Conservation (phyloP, 2,329 filamentous ascomycete species). For the Beauveria varroae region DNA sequence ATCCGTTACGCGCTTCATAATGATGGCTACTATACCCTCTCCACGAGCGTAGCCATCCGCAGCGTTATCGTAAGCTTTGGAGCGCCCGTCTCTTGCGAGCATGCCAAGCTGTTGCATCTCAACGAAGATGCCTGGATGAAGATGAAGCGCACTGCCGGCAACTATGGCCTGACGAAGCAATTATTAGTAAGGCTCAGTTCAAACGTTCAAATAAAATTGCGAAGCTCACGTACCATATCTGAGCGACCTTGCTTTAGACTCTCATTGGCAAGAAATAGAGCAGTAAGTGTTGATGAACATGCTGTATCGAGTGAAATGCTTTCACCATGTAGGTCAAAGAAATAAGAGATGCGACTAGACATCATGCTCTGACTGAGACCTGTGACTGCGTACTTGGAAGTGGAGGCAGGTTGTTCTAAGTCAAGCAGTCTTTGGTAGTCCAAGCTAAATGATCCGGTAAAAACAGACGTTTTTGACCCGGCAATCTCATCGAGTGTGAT, state of each 20-base stretch:
- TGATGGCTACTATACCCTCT: constrained; percentile 36
- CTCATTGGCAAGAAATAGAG: constrained; percentile 27
- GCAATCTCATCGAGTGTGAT: constrained; percentile 13
- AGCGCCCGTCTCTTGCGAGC: neutral
- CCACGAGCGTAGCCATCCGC: constrained; percentile 42
- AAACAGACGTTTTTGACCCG: constrained; percentile 22
- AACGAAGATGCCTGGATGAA: constrained; percentile 16
- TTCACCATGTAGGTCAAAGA: constrained; percentile 28
- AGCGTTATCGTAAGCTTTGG: constrained; percentile 28
- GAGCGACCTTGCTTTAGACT: constrained; percentile 23
- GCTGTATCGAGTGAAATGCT: constrained; percentile 32
- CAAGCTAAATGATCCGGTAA: constrained; percentile 22
- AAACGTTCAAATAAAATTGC: too few species aligned
- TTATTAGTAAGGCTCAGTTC: too few species aligned
- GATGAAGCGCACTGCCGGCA: constrained; percentile 18
- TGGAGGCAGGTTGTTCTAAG: constrained; percentile 22
- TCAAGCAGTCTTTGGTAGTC: constrained; percentile 21
- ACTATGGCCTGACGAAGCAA: too few species aligned
- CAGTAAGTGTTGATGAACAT: constrained; percentile 28
- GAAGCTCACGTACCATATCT: too few species aligned
- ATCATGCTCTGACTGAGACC: constrained; percentile 22
- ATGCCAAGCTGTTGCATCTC: constrained; percentile 3
- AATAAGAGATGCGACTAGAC: constrained; percentile 28
- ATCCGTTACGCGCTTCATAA: constrained; percentile 37
- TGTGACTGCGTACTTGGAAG: constrained; percentile 27